A percentile compares a stretch with the other conserved stretches of the same genome.
phyloP scores from a whole-genome alignment of 2,329 filamentous ascomycete species.

The Teratosphaeria gauchensis region DNA sequence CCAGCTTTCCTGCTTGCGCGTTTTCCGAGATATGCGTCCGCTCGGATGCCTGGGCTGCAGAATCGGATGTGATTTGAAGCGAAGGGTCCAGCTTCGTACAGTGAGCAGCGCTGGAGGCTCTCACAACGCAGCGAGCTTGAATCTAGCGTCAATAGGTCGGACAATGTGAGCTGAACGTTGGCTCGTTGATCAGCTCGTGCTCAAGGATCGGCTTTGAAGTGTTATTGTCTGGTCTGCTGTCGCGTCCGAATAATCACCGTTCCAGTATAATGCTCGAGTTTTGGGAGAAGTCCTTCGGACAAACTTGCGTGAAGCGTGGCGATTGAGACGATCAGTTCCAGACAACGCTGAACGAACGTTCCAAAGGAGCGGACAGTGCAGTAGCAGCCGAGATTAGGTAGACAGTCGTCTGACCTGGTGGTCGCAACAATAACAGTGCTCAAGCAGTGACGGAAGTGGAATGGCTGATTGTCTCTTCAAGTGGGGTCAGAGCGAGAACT shows the following conservation, averaged over 20 bases:
- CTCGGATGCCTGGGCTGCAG: not conserved
- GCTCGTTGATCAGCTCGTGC: not conserved
- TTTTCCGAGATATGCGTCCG: not conserved
- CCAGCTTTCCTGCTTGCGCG: constrained; percentile 11
- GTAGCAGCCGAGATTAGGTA: not conserved
- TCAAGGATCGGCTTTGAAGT: not conserved
- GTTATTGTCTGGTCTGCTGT: not conserved
- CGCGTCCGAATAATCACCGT: not conserved
- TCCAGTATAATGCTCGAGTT: not conserved
- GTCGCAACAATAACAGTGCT: constrained; percentile 3
- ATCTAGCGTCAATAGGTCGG: not conserved
- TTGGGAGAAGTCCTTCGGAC: not conserved
- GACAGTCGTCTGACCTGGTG: not conserved
- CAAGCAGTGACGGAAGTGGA: constrained; percentile 12
- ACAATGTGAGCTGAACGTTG: not conserved
- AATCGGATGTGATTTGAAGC: not conserved
- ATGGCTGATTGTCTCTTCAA: constrained; percentile 1
- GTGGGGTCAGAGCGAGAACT: constrained; percentile 3
- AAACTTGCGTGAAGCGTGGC: not conserved
- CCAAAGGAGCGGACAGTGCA: constrained; percentile 5
- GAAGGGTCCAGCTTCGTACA: not conserved
- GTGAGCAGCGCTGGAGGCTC: not conserved
- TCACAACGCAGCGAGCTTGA: not conserved
- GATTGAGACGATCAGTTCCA: constrained; percentile 5
- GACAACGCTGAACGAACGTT: constrained; percentile 1